Evolutionary conservation across 208 protist genomes (phyloP), one percentile per base, ranked within the genome.

Genomic region (Acanthamoeba rhysodes): DNA sequence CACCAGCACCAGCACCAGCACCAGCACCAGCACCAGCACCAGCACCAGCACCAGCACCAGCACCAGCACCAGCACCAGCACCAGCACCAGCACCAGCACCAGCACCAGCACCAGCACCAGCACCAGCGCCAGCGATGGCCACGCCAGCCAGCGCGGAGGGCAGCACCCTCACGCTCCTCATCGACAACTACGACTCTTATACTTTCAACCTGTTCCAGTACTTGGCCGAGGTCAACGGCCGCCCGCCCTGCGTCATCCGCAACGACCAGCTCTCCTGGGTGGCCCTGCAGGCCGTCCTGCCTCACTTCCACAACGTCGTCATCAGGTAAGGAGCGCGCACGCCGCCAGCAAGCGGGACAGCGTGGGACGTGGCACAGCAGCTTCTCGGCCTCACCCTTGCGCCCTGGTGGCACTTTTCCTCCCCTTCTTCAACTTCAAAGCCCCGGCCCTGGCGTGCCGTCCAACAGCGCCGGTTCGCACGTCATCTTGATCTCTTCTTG

Each of bases 121-220:
- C 41, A 45, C 4, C 41, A n/a, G n/a, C n/a, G n/a, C n/a, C n/a
- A 45, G 41, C 41, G 9, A 45, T 45, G 41, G 41, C 20, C 62
- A 68, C 20, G 20, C 4, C 24, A 24, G 27, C 1, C 62, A 34
- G 62, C 62, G 7, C 2, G 27, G 20, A 22, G 55, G 55, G 62
- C 57, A 62, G 2, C 57, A 62, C 24, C 27, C n/a, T 76, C 29
- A 96, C 94, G 8, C 94, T 97, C 14, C 94, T 97, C n/a, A 87
- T 97, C 14, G 96, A 97, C 94, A 97, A 97, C 95, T 97, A 97
- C 91, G 96, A 97, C 78, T 97, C 95, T 10, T 97, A 96, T 94
- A 97, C 96, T 7, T 97, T 96, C 93, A 97, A 97, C 64, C 85
- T 97, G 57, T 97, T 80, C 20, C 95, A 96, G 55, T 55, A 95